Percentiles rank a stretch among this genome's conserved stretches.
phyloP scores from a whole-genome alignment of 345 rosid genomes.

The Linum lewisii region DNA sequence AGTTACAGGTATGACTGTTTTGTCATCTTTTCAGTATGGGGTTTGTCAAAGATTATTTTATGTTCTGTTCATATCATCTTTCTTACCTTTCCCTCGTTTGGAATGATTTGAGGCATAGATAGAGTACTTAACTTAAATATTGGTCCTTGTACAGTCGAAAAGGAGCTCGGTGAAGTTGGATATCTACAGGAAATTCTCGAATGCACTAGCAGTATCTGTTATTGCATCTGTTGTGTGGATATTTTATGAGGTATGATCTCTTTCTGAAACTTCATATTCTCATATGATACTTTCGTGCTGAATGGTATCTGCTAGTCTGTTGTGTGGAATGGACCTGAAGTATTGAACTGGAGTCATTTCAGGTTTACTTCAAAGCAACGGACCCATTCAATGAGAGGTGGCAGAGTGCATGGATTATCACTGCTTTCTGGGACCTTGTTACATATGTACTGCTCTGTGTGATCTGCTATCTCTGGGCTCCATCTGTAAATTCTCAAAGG shows the following conservation, averaged over 20 bases:
- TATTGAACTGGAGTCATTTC: conserved; percentile 17
- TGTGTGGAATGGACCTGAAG: background rate
- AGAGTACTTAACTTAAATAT: conserved; percentile 2
- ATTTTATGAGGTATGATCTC: conserved; percentile 60
- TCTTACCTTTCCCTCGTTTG: background rate
- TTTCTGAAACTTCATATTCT: background rate
- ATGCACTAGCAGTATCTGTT: conserved; percentile 72
- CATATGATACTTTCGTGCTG: background rate
- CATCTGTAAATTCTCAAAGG: conserved; percentile 90
- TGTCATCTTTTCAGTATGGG: background rate
- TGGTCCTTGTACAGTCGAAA: conserved; percentile 42
- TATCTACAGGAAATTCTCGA: conserved; percentile 89
- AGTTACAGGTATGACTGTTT: conserved; percentile 55
- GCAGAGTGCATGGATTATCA: conserved; percentile 90
- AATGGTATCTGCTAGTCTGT: too few relatives aligned
- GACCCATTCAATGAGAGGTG: conserved; percentile 90
- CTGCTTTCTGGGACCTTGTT: conserved; percentile 91
- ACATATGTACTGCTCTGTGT: conserved; percentile 64
- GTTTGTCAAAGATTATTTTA: background rate
- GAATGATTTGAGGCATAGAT: background rate
- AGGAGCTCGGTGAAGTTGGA: conserved; percentile 82
- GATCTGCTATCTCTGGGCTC: conserved; percentile 93
- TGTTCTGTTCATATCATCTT: background rate
- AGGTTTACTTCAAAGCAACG: conserved; percentile 97
- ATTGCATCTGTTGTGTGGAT: conserved; percentile 88